Evolutionary conservation across 257 asterid species (phyloP), one percentile per base, ranked within the genome.

Genomic region (Scutellaria galericulata): DNA sequence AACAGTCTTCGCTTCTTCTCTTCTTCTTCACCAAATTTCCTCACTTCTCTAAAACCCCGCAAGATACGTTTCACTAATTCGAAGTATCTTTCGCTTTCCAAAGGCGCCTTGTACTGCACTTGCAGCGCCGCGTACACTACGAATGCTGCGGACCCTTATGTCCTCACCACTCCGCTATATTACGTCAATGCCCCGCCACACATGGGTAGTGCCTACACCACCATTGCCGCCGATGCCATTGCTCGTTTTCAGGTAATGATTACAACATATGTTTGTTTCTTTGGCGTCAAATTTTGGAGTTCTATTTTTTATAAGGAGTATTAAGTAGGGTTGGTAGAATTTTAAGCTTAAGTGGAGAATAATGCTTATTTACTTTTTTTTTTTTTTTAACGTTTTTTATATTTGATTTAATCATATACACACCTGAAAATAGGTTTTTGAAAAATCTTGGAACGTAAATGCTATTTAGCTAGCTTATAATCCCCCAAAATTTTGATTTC

Each of bases 141-240:
- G 0, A 57, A 59, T 64, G 15, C 68, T 51, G 58, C 79, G 12
- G 92, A 86, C 41, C 79, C 84, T 14, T 87, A 88, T 80, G 92
- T 94, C 58, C 86, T 94, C 72, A 89, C 99, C 50, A 91, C 99
- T 69, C 99, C 98, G 40, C 97, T 91, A 77, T 94, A 94, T 78
- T 94, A 94, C 80, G 99, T 94, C 5, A 94, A 91, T 85, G 97
- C 99, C 79, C 97, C 98, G 44, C 99, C 99, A 51, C 97, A 91
- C 62, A 89, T 94, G 96, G 99, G 99, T 66, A 94, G 99, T 78
- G 97, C 99, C 61, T 94, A 94, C 71, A 89, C 99, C 58, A 89
- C 97, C 79, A 89, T 94, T 62, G 97, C 98, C 35, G 99, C 99
- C 40, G 99, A 91, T 62, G 86, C 96, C 50, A 83, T 91, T 35